Evolutionary conservation across 129 eudicot genomes (phyloP).

Genomic region (Tagetes patula): DNA sequence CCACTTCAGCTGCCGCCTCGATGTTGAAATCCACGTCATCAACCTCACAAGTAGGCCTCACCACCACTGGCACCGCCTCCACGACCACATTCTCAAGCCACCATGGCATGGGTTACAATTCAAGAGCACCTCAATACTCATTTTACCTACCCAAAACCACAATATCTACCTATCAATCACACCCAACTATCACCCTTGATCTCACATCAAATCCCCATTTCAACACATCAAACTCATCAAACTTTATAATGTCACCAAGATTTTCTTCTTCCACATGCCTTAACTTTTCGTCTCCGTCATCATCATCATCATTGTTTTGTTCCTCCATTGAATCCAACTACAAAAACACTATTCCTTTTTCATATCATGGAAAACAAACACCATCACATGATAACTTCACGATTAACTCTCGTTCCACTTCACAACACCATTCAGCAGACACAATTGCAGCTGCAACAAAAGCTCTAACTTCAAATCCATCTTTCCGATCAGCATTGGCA

Average conservation of each 20-base stretch:
- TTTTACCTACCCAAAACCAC: conserved; percentile 53
- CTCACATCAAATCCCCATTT: conserved; percentile 43
- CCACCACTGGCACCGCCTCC: conserved; percentile 19
- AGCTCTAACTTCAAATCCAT: conserved; percentile 62
- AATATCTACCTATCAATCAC: conserved; percentile 57
- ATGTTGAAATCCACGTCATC: conserved; percentile 62
- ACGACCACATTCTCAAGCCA: conserved; percentile 39
- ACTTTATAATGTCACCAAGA: conserved; percentile 24
- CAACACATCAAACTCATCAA: conserved; percentile 34
- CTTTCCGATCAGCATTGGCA: conserved; percentile 63
- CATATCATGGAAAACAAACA: conserved; percentile 30
- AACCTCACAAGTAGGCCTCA: conserved; percentile 42
- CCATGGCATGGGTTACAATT: conserved; percentile 34
- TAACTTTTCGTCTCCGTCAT: conserved; percentile 45
- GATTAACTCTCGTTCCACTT: conserved; percentile 14
- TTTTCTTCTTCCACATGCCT: conserved; percentile 51
- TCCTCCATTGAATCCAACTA: conserved; percentile 42
- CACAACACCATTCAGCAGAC: conserved; percentile 31
- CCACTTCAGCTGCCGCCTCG: conserved; percentile 78
- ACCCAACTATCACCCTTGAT: conserved; percentile 83
- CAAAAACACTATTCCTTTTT: conserved; percentile 30
- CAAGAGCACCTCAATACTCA: conserved; percentile 34
- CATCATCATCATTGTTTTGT: conserved; percentile 26
- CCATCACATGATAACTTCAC: conserved; percentile 22
- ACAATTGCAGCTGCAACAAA: conserved; percentile 61